Evolutionary conservation across 352 stramenopile species (phyloP).

Genomic region (Phytophthora uliginosa): DNA sequence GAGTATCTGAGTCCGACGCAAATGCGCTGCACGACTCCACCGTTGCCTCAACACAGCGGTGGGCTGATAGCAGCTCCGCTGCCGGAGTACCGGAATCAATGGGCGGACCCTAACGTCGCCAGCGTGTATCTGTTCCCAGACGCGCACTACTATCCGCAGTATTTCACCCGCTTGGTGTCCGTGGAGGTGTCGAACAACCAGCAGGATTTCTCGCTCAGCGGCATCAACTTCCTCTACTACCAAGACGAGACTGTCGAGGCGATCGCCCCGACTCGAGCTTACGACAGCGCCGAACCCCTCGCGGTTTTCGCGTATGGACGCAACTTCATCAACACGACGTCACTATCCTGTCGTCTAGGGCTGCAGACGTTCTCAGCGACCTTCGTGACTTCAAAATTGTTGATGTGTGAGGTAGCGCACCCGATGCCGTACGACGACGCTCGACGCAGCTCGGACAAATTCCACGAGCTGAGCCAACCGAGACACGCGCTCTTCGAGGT

Average conservation of each 20-base stretch:
- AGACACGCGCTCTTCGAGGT: conserved; percentile 87
- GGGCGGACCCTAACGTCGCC: conserved; percentile 64
- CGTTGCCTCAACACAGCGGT: conserved; percentile 64
- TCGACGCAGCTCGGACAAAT: conserved; percentile 18
- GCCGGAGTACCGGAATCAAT: conserved; percentile 76
- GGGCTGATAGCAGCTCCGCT: conserved; percentile 70
- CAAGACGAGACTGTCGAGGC: conserved; percentile 79
- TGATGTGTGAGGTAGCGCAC: conserved; percentile 89
- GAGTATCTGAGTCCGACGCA: conserved; percentile 83
- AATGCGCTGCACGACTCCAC: conserved; percentile 87
- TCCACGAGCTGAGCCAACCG: conserved; percentile 31
- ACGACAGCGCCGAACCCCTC: conserved; percentile 52
- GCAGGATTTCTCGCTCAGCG: conserved; percentile 95
- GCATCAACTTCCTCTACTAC: conserved; percentile 95
- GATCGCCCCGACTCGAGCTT: conserved; percentile 69
- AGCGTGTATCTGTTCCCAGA: conserved; percentile 86
- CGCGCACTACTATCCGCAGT: conserved; percentile 91
- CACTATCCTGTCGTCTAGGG: conserved; percentile 92
- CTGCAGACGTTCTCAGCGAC: conserved; percentile 75
- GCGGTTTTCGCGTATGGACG: conserved; percentile 75
- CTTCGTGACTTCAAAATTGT: conserved; percentile 90
- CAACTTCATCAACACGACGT: conserved; percentile 95
- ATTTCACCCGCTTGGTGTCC: conserved; percentile 87
- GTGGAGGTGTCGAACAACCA: conserved; percentile 97
- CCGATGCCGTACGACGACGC: conserved; percentile 50